These are phyloP conservation scores for Suaeda aralocaspica DNA, from an alignment of 148 eudicot species.

Conservation along the genomic window DNA sequence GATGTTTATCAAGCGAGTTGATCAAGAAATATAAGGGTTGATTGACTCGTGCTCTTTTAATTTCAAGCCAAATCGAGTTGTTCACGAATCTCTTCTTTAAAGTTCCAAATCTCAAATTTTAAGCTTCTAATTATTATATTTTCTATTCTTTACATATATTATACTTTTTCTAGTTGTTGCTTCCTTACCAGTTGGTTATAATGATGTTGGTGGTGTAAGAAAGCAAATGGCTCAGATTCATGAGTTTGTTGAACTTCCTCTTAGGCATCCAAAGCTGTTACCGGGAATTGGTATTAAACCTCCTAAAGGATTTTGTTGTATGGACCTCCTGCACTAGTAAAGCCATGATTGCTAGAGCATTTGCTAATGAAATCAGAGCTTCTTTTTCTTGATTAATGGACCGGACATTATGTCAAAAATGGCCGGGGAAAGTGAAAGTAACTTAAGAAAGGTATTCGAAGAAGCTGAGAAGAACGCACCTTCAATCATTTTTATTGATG, in stretches of 20 bases:
- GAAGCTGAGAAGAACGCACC: conserved; percentile 85
- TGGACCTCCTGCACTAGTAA: conserved; percentile 84
- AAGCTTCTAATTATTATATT: too few relatives aligned
- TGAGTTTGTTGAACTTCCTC: conserved; percentile 66
- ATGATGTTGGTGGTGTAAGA: conserved; percentile 79
- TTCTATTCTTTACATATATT: too few relatives aligned
- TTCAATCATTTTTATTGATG: conserved; percentile 71
- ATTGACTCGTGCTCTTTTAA: too few relatives aligned
- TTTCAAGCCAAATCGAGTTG: too few relatives aligned
- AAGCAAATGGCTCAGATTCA: conserved; percentile 83
- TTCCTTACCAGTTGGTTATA: conserved; percentile 71
- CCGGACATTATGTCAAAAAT: conserved; percentile 76
- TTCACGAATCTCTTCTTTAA: too few relatives aligned
- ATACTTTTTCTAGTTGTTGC: too few relatives aligned
- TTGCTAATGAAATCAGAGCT: conserved; percentile 83
- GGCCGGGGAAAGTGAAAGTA: conserved; percentile 83
- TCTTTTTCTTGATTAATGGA: conserved; percentile 66
- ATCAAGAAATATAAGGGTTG: too few relatives aligned
- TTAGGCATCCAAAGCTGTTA: conserved; percentile 67
- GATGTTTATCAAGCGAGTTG: too few relatives aligned
- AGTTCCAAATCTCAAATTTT: too few relatives aligned
- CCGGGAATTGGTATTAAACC: conserved; percentile 73
- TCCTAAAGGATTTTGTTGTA: conserved; percentile 65
- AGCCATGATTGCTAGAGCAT: conserved; percentile 64
- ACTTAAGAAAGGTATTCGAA: conserved; percentile 66